Conservation (phyloP, 2,329 filamentous ascomycete species). For the Fusarium guadeloupense region DNA sequence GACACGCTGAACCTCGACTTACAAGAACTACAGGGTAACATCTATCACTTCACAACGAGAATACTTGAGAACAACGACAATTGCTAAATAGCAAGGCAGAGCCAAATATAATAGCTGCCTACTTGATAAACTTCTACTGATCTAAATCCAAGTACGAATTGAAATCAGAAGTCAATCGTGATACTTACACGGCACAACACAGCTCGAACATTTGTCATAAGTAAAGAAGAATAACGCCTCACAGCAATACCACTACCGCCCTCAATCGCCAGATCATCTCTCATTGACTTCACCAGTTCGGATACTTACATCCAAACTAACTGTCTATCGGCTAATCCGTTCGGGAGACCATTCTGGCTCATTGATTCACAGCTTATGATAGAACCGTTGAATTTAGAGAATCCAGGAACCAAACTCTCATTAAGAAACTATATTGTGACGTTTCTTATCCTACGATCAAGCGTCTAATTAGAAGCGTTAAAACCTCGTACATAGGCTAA, state of each 20-base stretch:
- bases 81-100: background rate
- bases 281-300: background rate
- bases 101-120: background rate
- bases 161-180: background rate
- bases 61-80: background rate
- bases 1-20: background rate
- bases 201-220: background rate
- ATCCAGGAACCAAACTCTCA: constrained; percentile 27
- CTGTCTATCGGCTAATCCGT: background rate
- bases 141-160: background rate
- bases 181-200: too few species aligned
- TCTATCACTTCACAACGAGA: background rate
- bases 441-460: background rate
- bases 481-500: too few species aligned
- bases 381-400: constrained; percentile 19
- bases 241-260: background rate
- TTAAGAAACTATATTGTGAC: background rate
- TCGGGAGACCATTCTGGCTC: background rate
- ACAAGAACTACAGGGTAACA: constrained; percentile 6
- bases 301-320: background rate
- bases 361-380: constrained; percentile 1
- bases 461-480: background rate
- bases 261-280: background rate
- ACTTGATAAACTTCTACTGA: background rate
- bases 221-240: constrained; percentile 18